Conservation (phyloP, 345 rosid species). For the Eutrema yunnanense region DNA sequence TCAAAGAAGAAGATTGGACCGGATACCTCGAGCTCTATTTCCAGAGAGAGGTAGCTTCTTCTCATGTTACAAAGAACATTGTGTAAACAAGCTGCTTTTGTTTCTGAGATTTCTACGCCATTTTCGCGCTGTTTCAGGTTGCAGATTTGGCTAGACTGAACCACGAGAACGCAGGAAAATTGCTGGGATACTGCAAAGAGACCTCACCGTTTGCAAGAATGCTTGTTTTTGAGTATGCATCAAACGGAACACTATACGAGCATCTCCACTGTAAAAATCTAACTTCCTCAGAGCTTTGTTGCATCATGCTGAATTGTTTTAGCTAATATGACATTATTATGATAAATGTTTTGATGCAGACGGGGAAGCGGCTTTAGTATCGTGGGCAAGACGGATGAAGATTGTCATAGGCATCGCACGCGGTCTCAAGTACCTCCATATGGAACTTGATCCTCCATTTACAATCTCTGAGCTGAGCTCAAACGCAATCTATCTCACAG, state of each 20-base stretch:
- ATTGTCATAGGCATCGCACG: constrained; percentile 73
- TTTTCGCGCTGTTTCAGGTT: constrained; percentile 48
- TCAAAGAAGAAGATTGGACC: constrained; percentile 90
- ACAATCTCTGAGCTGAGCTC: constrained; percentile 91
- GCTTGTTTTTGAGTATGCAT: constrained; percentile 93
- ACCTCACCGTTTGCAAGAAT: constrained; percentile 82
- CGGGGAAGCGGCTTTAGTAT: constrained; percentile 81
- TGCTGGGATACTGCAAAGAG: constrained; percentile 87
- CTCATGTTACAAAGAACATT: neutral
- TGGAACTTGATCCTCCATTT: constrained; percentile 83
- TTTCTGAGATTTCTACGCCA: constrained; percentile 9
- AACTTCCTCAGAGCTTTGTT: constrained; percentile 2
- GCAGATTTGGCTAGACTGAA: constrained; percentile 91
- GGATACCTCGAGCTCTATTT: constrained; percentile 92
- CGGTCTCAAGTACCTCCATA: constrained; percentile 88
- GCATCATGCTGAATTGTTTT: neutral
- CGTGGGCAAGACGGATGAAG: constrained; percentile 93
- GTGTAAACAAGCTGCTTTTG: neutral
- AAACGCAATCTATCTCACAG: constrained; percentile 86
- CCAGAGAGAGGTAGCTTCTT: constrained; percentile 72
- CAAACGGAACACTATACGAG: constrained; percentile 90
- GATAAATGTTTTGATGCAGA: constrained; percentile 39
- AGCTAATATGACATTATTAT: neutral
- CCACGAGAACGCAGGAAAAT: constrained; percentile 71
- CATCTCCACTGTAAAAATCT: constrained; percentile 83